phyloP scores from a whole-genome alignment of 192 early-diverging fungal genomes.

The Podila horticola region DNA sequence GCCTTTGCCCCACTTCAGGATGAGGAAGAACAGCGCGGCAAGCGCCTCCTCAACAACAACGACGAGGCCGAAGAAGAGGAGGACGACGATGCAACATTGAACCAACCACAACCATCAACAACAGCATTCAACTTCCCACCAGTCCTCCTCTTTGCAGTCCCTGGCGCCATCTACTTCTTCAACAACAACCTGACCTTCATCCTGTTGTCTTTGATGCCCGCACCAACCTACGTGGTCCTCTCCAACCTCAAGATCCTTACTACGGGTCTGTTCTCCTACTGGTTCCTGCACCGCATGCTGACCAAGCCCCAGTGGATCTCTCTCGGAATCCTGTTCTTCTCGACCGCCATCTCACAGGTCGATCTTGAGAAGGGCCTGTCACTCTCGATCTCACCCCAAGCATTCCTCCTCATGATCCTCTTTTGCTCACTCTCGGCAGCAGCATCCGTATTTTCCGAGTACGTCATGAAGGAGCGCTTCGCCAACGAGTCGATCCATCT shows the following conservation, averaged over 20 bases:
- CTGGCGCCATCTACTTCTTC: slow-evolving; percentile 52
- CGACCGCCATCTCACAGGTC: slow-evolving; percentile 44
- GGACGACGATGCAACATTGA: background rate
- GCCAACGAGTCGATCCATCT: slow-evolving; percentile 49
- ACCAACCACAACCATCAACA: background rate
- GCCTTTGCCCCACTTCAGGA: slow-evolving; percentile 4
- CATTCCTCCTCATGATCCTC: slow-evolving; percentile 46
- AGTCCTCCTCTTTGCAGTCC: slow-evolving; percentile 46
- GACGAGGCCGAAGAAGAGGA: slow-evolving; percentile 18
- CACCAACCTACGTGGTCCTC: slow-evolving; percentile 50
- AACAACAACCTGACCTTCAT: slow-evolving; percentile 55
- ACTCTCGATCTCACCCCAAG: slow-evolving; percentile 30
- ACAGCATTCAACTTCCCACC: slow-evolving; percentile 20
- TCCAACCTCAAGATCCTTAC: slow-evolving; percentile 54
- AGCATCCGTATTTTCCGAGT: slow-evolving; percentile 53
- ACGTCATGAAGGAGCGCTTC: slow-evolving; percentile 54
- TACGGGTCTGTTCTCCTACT: slow-evolving; percentile 50
- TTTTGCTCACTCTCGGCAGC: slow-evolving; percentile 46
- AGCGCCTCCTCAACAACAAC: slow-evolving; percentile 9
- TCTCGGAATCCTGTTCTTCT: slow-evolving; percentile 39
- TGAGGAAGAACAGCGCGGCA: slow-evolving; percentile 20
- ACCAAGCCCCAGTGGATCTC: slow-evolving; percentile 43
- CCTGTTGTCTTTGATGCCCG: slow-evolving; percentile 44
- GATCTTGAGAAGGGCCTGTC: slow-evolving; percentile 35
- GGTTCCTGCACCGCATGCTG: slow-evolving; percentile 40